These are phyloP conservation scores for Raphanus sativus DNA, from an alignment of 345 rosid species.

Conservation along the genomic window DNA sequence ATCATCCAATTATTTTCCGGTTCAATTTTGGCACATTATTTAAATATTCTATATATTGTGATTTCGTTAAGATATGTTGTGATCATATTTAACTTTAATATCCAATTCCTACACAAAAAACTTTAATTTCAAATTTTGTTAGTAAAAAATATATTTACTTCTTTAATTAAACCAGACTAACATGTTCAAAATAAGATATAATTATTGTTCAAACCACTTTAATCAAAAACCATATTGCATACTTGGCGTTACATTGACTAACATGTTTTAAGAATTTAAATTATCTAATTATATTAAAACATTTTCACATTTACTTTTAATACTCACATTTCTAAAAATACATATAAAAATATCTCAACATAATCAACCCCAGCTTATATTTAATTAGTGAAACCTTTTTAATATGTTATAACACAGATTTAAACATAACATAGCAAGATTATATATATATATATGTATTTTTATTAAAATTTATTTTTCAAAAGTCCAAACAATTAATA, in stretches of 20 bases:
- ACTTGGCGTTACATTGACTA: background rate
- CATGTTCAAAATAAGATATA: background rate
- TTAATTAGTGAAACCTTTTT: background rate
- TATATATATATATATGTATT: too few relatives aligned
- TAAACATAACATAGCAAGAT: background rate
- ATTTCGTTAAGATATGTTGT: too few relatives aligned
- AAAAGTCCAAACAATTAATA: background rate
- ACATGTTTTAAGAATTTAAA: too few relatives aligned
- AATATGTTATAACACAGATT: background rate
- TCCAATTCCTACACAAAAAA: too few relatives aligned
- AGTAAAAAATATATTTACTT: background rate
- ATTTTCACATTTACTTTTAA: background rate
- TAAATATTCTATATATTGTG: too few relatives aligned
- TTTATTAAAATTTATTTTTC: background rate
- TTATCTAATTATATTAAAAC: background rate
- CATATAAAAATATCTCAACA: background rate
- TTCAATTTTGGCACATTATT: too few relatives aligned
- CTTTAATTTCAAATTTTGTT: too few relatives aligned
- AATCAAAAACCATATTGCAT: background rate
- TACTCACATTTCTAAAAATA: background rate
- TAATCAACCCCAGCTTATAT: background rate
- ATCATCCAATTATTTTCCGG: too few relatives aligned
- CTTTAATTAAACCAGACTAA: background rate
- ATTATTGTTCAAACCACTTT: background rate
- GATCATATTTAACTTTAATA: too few relatives aligned